These are phyloP conservation scores for Zymoseptoria crescenta DNA, from an alignment of 2,329 filamentous ascomycete genomes.

Conservation along the genomic window DNA sequence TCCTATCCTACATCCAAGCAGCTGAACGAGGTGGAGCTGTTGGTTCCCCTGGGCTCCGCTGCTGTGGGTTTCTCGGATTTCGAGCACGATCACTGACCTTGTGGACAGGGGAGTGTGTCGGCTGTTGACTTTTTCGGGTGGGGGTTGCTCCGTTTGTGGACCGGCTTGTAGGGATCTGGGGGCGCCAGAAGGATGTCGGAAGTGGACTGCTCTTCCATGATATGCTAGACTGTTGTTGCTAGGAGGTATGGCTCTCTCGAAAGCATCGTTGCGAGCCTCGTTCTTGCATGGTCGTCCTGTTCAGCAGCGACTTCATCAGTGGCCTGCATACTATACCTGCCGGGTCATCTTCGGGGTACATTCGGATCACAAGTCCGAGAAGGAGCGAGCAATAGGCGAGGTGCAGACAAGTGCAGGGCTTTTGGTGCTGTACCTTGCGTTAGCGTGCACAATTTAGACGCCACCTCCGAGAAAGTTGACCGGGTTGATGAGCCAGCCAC, in stretches of 20 bases:
- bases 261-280: too few relatives aligned
- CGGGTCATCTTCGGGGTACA: neutral
- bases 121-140: neutral
- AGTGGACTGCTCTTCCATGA: neutral
- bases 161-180: neutral
- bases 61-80: neutral
- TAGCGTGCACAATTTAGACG: neutral
- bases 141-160: neutral
- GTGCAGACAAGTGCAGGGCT: neutral
- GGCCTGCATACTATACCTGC: too few relatives aligned
- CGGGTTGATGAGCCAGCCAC: neutral
- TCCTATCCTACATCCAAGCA: neutral
- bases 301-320: too few relatives aligned
- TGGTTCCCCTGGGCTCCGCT: neutral
- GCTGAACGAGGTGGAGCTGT: neutral
- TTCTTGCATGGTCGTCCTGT: neutral
- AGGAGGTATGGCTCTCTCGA: neutral
- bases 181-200: neutral
- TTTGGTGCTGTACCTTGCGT: neutral
- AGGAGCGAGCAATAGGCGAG: neutral
- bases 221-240: neutral
- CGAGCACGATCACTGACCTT: neutral
- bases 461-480: neutral
- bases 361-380: neutral
- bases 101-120: neutral